phyloP scores from a whole-genome alignment of 495 filamentous ascomycete species.

The Trichocladium antarcticum region DNA sequence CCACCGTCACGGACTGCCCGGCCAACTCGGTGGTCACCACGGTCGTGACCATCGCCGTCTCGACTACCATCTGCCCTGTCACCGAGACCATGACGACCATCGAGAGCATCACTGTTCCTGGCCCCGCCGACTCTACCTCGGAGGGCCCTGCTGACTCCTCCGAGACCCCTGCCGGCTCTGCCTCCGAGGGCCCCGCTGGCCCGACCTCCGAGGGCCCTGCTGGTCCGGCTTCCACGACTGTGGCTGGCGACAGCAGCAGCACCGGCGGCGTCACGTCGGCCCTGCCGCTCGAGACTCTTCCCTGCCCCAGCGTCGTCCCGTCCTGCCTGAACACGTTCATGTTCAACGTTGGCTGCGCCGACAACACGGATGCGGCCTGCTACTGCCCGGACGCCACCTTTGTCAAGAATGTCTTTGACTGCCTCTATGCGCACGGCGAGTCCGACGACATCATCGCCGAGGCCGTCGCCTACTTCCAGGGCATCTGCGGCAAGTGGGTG shows the following conservation, averaged over 20 bases:
- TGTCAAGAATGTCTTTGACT: conserved; percentile 69
- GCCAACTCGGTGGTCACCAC: conserved; percentile 38
- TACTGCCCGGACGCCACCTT: conserved; percentile 74
- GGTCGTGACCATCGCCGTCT: conserved; percentile 48
- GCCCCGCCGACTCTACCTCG: not conserved
- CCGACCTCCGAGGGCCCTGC: no score
- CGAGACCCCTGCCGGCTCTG: not conserved
- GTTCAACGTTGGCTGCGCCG: conserved; percentile 58
- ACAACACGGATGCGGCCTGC: conserved; percentile 74
- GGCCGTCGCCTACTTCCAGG: conserved; percentile 76
- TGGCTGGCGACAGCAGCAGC: conserved; percentile 9
- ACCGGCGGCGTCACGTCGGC: conserved; percentile 28
- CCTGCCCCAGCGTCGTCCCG: conserved; percentile 67
- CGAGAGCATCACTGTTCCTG: conserved; percentile 6
- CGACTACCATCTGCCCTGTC: conserved; percentile 50
- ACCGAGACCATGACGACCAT: conserved; percentile 31
- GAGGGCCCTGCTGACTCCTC: not conserved
- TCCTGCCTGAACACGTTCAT: conserved; percentile 93
- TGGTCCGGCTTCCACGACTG: not conserved
- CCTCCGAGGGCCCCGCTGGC: not conserved
- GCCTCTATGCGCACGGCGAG: conserved; percentile 65
- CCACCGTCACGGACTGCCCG: conserved; percentile 49
- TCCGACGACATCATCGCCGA: conserved; percentile 53
- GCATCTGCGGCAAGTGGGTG: conserved; percentile 73
- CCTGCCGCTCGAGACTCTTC: conserved; percentile 36